Base-by-base conservation (phyloP, 768 basidiomycete species). In the Calocybe indica region DNA sequence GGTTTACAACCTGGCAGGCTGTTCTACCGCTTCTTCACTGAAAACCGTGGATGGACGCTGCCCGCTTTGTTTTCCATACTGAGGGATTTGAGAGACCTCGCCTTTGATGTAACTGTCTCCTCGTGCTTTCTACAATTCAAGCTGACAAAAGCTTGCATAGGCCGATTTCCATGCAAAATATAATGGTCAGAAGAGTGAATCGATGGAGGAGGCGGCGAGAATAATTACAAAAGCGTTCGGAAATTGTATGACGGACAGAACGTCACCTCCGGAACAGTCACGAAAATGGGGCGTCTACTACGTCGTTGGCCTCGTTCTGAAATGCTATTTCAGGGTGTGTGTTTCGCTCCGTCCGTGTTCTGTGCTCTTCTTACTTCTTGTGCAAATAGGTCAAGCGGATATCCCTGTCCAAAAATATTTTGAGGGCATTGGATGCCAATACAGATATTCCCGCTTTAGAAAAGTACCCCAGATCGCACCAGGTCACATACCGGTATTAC, bases 401-500 rank as follows among this genome's bases (percentile, higher is more conserved):
- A 62, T 89, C 91, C 1, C 71, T 98, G 11, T 85, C 92, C 13
- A 92, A 91, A 66, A 97, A 92, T 57, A 85, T 99, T 47, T 74
- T 97, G 33, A 79, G 94, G 49, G 94, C 92, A 1, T 78, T 98
- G 28, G 76, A 88, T 33, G 91, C 87, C 2, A 90, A 88, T 57
- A 75, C 79, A 7, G 92, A 96, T 53, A 80, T 95, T 35, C 94
- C 94, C 15, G 75, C 87, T 6, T 62, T 98, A 32, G 66, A 71
- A 1, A 64, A 72, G 10, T 98, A 85, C 58, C 93, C 93, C 13
- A 78, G 84, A 22, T 81, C 88, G 12, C 92, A 95, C 65, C 92
- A 93, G 69, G 92, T 96, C 43, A 94, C 94, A 15, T 96, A 88
- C 67, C 76, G 83, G 51, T 99, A 95, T 72, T 97, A 97, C 61